These are phyloP conservation scores for Venustampulla echinocandica DNA, from an alignment of 495 filamentous ascomycete species.

Conservation along the genomic window DNA sequence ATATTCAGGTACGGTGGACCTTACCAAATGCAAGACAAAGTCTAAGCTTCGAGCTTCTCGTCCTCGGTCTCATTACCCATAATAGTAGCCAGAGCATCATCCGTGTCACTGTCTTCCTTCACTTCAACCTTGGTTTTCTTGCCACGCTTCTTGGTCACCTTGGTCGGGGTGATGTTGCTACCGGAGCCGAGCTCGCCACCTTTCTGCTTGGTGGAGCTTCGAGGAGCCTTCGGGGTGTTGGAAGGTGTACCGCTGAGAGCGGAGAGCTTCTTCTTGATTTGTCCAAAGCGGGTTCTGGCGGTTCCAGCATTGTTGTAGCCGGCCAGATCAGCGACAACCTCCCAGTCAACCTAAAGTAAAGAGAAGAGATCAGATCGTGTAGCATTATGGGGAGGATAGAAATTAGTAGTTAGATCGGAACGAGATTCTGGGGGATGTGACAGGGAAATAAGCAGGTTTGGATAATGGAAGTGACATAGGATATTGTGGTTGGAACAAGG, in stretches of 20 bases:
- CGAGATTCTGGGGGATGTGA: not conserved
- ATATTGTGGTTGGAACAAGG: not conserved
- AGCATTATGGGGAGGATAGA: not conserved
- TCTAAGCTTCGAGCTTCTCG: not conserved
- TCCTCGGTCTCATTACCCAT: not conserved
- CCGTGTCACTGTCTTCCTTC: conserved; percentile 5
- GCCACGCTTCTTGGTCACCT: conserved; percentile 13
- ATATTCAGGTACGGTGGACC: not conserved
- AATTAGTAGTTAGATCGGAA: not conserved
- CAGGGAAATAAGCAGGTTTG: not conserved
- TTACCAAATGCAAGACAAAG: not conserved
- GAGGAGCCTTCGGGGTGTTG: not conserved
- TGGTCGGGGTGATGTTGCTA: conserved; percentile 13
- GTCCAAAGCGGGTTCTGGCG: conserved; percentile 13
- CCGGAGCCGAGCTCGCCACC: conserved; percentile 13
- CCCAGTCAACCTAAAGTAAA: conserved; percentile 20
- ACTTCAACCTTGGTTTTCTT: conserved; percentile 3
- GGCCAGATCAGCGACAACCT: conserved; percentile 14
- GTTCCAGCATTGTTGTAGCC: conserved; percentile 12
- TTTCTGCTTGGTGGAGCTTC: conserved; percentile 7
- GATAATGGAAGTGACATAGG: not conserved
- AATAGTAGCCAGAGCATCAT: not conserved
- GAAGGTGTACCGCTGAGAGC: not conserved
- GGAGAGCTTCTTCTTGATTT: conserved; percentile 19
- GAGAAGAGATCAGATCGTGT: not conserved